phyloP scores from a whole-genome alignment of 1,284 basidiomycete genomes.

The Schizophyllum commune region DNA sequence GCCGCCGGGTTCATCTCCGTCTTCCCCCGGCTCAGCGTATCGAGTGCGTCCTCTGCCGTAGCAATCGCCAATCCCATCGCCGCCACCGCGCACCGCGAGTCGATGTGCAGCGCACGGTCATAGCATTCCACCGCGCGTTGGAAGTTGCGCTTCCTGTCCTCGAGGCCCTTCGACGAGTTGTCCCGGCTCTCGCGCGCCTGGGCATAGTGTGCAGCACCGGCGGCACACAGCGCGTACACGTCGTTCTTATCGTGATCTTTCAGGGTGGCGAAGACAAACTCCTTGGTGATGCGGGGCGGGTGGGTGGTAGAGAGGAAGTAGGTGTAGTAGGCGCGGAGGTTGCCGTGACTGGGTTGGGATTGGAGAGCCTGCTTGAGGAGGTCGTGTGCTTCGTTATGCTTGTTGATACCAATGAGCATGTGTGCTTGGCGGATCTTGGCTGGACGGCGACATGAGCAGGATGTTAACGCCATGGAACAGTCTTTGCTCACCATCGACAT shows the following conservation, averaged over 20 bases:
- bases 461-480: background rate
- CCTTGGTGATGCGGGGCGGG: constrained; percentile 65
- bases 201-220: constrained; percentile 79
- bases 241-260: constrained; percentile 82
- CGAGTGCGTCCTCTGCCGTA: constrained; percentile 83
- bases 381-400: constrained; percentile 75
- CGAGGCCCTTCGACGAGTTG: constrained; percentile 43
- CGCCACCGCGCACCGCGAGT: constrained; percentile 80
- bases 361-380: constrained; percentile 81
- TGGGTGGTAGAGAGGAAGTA: constrained; percentile 81
- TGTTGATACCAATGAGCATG: constrained; percentile 61
- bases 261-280: constrained; percentile 80
- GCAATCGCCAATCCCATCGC: constrained; percentile 91
- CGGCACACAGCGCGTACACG: constrained; percentile 84
- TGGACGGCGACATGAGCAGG: constrained; percentile 22
- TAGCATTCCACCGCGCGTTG: constrained; percentile 82
- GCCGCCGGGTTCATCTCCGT: background rate
- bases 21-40: constrained; percentile 44
- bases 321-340: constrained; percentile 80
- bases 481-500: constrained; percentile 73
- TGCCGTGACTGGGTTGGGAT: constrained; percentile 64
- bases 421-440: constrained; percentile 87
- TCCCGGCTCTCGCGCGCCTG: constrained; percentile 76
- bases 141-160: constrained; percentile 74
- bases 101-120: constrained; percentile 78